These are phyloP conservation scores for Penicillium aurantiogriseum DNA, from an alignment of 2,329 filamentous ascomycete species.

Conservation along the genomic window DNA sequence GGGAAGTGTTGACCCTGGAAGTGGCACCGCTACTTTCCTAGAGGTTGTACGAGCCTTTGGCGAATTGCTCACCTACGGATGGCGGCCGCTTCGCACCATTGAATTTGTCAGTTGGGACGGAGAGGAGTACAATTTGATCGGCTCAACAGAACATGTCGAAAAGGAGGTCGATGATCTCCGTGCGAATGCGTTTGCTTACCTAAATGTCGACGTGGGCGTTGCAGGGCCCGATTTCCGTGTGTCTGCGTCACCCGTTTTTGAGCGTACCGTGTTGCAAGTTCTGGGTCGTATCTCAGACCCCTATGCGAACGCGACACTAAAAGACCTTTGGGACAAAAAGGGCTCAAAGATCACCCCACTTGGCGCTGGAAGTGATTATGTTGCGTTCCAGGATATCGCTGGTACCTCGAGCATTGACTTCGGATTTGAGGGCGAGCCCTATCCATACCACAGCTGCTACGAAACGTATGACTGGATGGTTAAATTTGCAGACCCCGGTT, in stretches of 20 bases:
- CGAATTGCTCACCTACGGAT: conserved; percentile 71
- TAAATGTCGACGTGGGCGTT: conserved; percentile 86
- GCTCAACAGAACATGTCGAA: conserved; percentile 93
- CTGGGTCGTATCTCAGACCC: conserved; percentile 75
- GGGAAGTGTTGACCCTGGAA: conserved; percentile 80
- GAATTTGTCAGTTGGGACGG: conserved; percentile 97
- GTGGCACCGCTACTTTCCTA: conserved; percentile 85
- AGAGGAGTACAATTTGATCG: conserved; percentile 87
- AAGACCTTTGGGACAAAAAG: conserved; percentile 69
- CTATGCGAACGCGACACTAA: conserved; percentile 66
- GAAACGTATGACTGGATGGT: conserved; percentile 88
- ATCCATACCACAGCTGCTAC: conserved; percentile 79
- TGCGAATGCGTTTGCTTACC: conserved; percentile 74
- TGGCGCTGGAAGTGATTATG: conserved; percentile 76
- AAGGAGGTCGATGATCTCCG: conserved; percentile 72
- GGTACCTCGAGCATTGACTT: conserved; percentile 87
- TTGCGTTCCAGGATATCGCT: conserved; percentile 86
- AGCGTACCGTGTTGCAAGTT: conserved; percentile 68
- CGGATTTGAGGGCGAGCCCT: conserved; percentile 66
- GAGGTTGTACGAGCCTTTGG: conserved; percentile 86
- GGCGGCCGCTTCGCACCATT: conserved; percentile 90
- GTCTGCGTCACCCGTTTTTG: conserved; percentile 76
- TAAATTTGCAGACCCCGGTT: conserved; percentile 74
- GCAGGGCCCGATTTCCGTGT: conserved; percentile 73
- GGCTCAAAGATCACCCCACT: conserved; percentile 62